Conservation (phyloP, 2,329 filamentous ascomycete genomes). For the Didymella lethalis region DNA sequence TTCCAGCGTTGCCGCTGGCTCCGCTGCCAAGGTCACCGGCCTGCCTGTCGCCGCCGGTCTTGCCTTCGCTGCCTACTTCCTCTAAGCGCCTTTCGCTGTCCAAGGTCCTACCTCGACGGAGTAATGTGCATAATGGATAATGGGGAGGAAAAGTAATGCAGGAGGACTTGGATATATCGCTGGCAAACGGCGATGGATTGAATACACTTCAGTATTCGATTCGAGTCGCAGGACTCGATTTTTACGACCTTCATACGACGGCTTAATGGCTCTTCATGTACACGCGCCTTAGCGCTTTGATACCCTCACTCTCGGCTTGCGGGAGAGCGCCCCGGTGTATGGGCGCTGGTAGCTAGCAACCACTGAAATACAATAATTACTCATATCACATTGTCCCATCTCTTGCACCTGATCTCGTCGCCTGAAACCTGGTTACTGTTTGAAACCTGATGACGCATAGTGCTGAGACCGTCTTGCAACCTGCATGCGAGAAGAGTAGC, state of each 20-base stretch:
- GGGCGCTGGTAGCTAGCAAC: constrained; percentile 35
- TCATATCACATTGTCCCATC: background rate
- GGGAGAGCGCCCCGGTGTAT: constrained; percentile 25
- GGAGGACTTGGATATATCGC: constrained; percentile 36
- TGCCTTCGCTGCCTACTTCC: constrained; percentile 48
- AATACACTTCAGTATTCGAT: constrained; percentile 23
- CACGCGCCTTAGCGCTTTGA: constrained; percentile 39
- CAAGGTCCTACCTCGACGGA: constrained; percentile 34
- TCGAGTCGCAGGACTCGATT: constrained; percentile 25
- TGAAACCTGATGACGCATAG: background rate
- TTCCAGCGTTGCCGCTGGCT: constrained; percentile 29
- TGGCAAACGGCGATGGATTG: constrained; percentile 24
- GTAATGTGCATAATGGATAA: constrained; percentile 47
- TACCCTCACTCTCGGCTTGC: constrained; percentile 38
- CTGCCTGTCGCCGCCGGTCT: constrained; percentile 49
- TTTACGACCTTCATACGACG: constrained; percentile 27
- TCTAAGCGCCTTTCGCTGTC: constrained; percentile 41
- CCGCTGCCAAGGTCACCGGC: constrained; percentile 47
- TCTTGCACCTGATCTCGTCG: background rate
- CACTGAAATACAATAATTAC: constrained; percentile 31
- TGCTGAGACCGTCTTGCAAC: background rate
- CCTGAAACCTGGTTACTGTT: background rate
- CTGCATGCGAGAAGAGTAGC: background rate
- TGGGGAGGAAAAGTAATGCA: constrained; percentile 18
- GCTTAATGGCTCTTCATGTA: constrained; percentile 36